phyloP scores from a whole-genome alignment of 345 rosid species.

The Corchorus olitorius region DNA sequence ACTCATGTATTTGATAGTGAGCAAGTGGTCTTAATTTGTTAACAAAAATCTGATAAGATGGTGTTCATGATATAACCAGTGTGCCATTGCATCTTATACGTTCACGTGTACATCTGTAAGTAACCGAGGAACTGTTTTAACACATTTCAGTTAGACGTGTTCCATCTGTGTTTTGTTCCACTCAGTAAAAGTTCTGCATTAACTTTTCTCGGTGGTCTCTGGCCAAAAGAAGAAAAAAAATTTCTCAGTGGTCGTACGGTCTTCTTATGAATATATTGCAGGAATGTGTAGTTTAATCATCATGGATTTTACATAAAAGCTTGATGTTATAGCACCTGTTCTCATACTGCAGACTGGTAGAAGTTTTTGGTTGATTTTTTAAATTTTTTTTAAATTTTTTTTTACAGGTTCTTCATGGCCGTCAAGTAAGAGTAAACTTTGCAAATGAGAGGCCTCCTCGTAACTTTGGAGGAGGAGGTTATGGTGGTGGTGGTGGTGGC shows the following conservation, averaged over 20 bases:
- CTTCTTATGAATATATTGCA: not conserved
- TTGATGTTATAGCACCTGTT: not conserved
- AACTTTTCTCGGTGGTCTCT: not conserved
- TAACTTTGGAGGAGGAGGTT: slow-evolving; percentile 40
- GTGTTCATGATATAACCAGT: not conserved
- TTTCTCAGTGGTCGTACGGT: too few species aligned
- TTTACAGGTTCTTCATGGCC: slow-evolving; percentile 76
- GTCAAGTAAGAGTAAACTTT: slow-evolving; percentile 73
- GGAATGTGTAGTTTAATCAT: not conserved
- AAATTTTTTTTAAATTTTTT: slow-evolving; percentile 12
- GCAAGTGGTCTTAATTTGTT: not conserved
- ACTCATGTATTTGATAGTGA: not conserved
- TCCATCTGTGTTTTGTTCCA: not conserved
- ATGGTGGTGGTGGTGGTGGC: slow-evolving; percentile 36
- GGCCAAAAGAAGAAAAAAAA: too few species aligned
- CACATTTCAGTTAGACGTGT: not conserved
- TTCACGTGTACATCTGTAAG: not conserved
- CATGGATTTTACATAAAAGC: not conserved
- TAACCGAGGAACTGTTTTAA: not conserved
- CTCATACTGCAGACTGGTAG: not conserved
- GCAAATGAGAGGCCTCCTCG: slow-evolving; percentile 70
- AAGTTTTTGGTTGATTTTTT: not conserved
- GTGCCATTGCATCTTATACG: not conserved
- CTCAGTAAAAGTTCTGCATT: not conserved
- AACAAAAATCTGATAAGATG: not conserved